Conservation (phyloP, 148 eudicot species). For the Rhododendron molle region DNA sequence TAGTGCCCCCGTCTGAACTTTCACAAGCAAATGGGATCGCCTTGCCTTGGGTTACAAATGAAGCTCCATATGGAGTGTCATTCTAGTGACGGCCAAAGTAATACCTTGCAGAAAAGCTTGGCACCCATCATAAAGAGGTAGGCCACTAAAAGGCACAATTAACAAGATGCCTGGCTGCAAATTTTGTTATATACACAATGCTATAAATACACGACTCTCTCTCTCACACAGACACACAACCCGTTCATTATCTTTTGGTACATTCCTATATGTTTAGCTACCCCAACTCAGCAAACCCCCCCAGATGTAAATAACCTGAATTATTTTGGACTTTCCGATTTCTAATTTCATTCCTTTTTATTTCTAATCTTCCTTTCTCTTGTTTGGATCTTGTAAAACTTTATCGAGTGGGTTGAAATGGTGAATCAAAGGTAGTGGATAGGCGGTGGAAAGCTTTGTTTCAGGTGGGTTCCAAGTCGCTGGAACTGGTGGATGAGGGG, state of each 20-base stretch:
- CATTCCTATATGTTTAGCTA: not conserved
- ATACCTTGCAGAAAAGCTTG: not conserved
- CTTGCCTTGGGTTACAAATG: not conserved
- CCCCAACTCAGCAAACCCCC: not conserved
- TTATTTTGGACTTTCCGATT: not conserved
- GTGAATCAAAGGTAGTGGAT: too few species aligned
- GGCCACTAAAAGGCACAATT: not conserved
- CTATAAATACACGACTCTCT: not conserved
- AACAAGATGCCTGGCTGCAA: not conserved
- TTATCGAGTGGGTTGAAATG: too few species aligned
- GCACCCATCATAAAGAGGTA: not conserved
- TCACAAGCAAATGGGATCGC: not conserved
- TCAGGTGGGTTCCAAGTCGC: too few species aligned
- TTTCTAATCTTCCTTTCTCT: not conserved
- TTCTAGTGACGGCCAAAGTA: not conserved
- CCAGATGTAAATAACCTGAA: not conserved
- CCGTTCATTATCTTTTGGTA: not conserved
- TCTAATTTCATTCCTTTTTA: not conserved
- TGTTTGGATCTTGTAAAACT: too few species aligned
- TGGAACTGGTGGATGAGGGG: too few species aligned
- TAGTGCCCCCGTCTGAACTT: not conserved
- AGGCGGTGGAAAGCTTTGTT: too few species aligned
- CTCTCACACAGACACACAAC: not conserved
- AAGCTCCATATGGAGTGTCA: not conserved
- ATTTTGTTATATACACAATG: not conserved